A percentile compares a stretch with the other conserved stretches of the same genome.
phyloP scores from a whole-genome alignment of 129 eudicot species.

The sunflower (Helianthus annuus) region HanXRQr2.0-SUNRISE NC_035443.2:117566909-117567408 shows the following conservation, averaged over 20 bases:
- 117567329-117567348: not conserved
- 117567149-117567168: not conserved
- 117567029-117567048: not conserved
- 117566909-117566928: not conserved
- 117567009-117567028: no score
- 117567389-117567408: constrained; percentile 89
- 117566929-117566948: not conserved
- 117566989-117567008: not conserved
- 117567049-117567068: not conserved
- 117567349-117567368: constrained; percentile 1
- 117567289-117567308: not conserved
- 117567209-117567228: not conserved
- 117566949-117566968: not conserved
- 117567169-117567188: not conserved
- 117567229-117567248: not conserved
- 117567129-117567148: not conserved
- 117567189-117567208: not conserved
- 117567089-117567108: not conserved
- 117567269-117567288: not conserved
- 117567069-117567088: not conserved
- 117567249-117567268: not conserved
- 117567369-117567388: not conserved
- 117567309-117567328: not conserved
- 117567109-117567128: not conserved
- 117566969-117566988: not conserved